Evolutionary conservation across 148 eudicot species (phyloP), one percentile per base, ranked within the genome.

Genomic region (Dianthus caryophyllus): DNA sequence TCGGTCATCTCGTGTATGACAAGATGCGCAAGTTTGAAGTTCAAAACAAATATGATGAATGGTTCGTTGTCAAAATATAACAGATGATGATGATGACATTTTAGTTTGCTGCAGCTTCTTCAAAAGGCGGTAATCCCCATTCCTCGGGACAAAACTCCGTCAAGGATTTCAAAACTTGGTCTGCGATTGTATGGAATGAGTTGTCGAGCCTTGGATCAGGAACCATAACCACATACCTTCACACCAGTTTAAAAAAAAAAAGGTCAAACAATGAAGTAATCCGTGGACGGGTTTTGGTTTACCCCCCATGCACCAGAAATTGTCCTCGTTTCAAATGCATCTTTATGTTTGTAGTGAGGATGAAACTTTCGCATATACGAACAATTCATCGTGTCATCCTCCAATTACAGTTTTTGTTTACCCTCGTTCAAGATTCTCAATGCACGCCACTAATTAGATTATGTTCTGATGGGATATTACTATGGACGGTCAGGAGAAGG

Each of bases 161-260:
- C 41, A 92, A 65, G 38, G 96, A 92, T 69, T 79, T 83, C 71
- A 89, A 69, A 57, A 89, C 88, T 71, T 87, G 78, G 62, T 89
- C 96, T 17, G 96, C 89, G 44, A 46, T 77, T 38, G 66, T 76
- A 52, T 80, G 94, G 68, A 27, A 76, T 44, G 91, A 83, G 75
- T 80, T 79, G 71, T 93, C 96, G 43, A 93, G 77, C 77, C 89
- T 89, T 58, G 91, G 88, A 79, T 93, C 96, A 36, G 95, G 96
- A 64, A 93, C 91, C 98, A 89, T 93, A 61, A 89, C 90, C 39
- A 80, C 95, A 20, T 73, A 87, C 95, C 98, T 93, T 88, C 82
- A 86, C 16, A 48, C 4, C 38, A 49, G 30, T 68, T 69, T 27
- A 53, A 5, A 26, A 17, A 12, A 65, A 47, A 14, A 18, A 2